Conservation (phyloP, 2,329 filamentous ascomycete genomes). For the Sporothrix brunneoviolacea region DNA sequence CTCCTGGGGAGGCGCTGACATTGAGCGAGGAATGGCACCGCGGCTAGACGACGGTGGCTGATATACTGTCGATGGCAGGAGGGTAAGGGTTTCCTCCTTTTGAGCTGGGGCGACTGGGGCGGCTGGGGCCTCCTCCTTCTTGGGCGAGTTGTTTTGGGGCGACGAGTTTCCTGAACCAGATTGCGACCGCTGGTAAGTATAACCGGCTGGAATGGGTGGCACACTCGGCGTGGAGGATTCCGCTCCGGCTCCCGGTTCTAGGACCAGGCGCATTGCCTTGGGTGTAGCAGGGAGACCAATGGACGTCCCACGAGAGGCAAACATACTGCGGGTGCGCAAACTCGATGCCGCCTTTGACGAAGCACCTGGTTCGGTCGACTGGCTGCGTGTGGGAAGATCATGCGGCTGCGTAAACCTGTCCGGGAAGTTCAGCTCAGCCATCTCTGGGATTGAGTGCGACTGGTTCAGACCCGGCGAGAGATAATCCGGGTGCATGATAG, state of each 20-base stretch:
- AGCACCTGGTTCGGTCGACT: conserved; percentile 56
- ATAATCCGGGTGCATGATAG: conserved; percentile 67
- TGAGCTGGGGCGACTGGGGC: conserved; percentile 18
- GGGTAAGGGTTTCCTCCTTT: conserved; percentile 29
- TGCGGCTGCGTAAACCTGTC: conserved; percentile 31
- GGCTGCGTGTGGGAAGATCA: conserved; percentile 50
- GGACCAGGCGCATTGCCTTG: conserved; percentile 78
- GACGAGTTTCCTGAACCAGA: conserved; percentile 27
- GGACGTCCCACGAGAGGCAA: conserved; percentile 40
- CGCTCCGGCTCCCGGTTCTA: conserved; percentile 49
- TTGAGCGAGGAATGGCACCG: conserved; percentile 47
- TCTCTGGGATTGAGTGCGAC: conserved; percentile 17
- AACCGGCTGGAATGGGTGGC: conserved; percentile 45
- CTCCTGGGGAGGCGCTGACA: conserved; percentile 53
- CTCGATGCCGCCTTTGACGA: neutral
- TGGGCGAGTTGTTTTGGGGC: conserved; percentile 23
- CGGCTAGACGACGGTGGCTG: conserved; percentile 43
- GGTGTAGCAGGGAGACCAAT: conserved; percentile 87
- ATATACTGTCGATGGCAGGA: conserved; percentile 55
- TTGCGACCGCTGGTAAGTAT: conserved; percentile 33
- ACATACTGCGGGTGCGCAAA: conserved; percentile 38
- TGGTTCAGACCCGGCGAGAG: conserved; percentile 30
- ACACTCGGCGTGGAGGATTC: conserved; percentile 33
- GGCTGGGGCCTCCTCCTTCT: conserved; percentile 20
- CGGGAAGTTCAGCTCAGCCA: conserved; percentile 35